These are phyloP conservation scores for Aquanectria penicillioides DNA, from an alignment of 2,329 filamentous ascomycete genomes.

Conservation along the genomic window DNA sequence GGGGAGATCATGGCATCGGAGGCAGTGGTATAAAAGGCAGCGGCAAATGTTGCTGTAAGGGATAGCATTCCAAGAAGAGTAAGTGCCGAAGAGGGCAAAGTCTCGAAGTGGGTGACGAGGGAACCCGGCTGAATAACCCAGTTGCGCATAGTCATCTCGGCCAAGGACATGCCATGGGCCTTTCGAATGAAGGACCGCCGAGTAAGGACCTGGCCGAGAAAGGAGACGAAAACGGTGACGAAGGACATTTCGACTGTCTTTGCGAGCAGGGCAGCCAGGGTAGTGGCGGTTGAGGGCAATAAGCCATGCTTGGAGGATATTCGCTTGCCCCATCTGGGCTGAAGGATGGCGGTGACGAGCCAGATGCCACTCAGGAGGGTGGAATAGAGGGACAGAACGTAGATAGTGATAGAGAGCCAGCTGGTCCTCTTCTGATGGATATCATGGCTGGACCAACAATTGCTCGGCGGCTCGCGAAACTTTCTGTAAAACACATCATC, in stretches of 20 bases:
- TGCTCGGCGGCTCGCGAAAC: constrained; percentile 46
- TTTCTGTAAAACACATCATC: constrained; percentile 46
- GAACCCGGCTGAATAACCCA: constrained; percentile 81
- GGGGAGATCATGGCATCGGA: constrained; percentile 80
- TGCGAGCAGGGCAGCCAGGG: constrained; percentile 75
- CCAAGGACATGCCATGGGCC: constrained; percentile 74
- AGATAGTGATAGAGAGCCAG: constrained; percentile 62
- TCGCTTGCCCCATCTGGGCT: constrained; percentile 68
- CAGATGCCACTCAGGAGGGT: constrained; percentile 74
- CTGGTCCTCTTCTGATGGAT: constrained; percentile 45
- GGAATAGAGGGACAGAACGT: constrained; percentile 67
- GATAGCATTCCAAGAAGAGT: constrained; percentile 73
- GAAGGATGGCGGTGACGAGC: constrained; percentile 68
- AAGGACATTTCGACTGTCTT: constrained; percentile 84
- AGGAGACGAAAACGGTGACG: constrained; percentile 79
- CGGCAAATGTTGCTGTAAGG: constrained; percentile 70
- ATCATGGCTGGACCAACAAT: constrained; percentile 46
- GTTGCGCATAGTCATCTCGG: constrained; percentile 78
- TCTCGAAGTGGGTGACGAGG: constrained; percentile 75
- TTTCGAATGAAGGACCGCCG: constrained; percentile 70
- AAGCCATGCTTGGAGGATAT: constrained; percentile 66
- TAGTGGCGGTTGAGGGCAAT: constrained; percentile 70
- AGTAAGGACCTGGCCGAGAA: constrained; percentile 79
- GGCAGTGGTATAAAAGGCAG: constrained; percentile 80
- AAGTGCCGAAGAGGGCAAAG: constrained; percentile 69